phyloP scores from a whole-genome alignment of 169 alveolate species.

The Babesia gibsoni region DNA sequence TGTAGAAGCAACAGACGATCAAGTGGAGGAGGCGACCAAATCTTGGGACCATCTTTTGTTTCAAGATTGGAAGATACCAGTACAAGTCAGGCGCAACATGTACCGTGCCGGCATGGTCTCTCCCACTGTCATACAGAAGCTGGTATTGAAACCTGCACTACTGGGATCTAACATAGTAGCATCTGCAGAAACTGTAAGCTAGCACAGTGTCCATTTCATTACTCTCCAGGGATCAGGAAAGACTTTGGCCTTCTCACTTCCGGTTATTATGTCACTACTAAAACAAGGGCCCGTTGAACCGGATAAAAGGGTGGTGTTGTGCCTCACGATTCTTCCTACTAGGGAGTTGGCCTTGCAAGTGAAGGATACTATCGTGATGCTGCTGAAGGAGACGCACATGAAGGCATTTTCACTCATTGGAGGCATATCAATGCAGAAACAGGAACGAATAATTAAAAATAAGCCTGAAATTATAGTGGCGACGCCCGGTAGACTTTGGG shows the following conservation, averaged over 20 bases:
- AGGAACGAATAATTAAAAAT: conserved; percentile 60
- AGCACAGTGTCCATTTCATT: not conserved
- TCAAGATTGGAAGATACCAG: conserved; percentile 31
- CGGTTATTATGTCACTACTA: conserved; percentile 67
- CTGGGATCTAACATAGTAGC: conserved; percentile 23
- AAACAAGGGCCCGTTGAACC: not conserved
- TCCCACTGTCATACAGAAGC: conserved; percentile 56
- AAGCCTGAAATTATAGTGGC: conserved; percentile 69
- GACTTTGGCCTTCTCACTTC: conserved; percentile 86
- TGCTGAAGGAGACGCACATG: conserved; percentile 52
- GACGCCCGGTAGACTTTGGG: conserved; percentile 77
- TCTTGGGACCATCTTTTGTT: conserved; percentile 22
- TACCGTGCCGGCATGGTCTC: conserved; percentile 8
- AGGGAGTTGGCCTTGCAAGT: conserved; percentile 88
- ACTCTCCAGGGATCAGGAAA: conserved; percentile 85
- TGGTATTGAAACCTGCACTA: conserved; percentile 45
- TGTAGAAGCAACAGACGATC: not conserved
- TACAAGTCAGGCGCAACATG: conserved; percentile 20
- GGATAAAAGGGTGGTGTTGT: not conserved
- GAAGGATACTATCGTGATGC: conserved; percentile 62
- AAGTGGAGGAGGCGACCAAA: conserved; percentile 18
- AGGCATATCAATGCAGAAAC: conserved; percentile 71
- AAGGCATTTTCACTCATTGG: conserved; percentile 79
- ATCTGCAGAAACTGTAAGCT: conserved; percentile 59
- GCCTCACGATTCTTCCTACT: conserved; percentile 77